phyloP scores from a whole-genome alignment of 495 filamentous ascomycete genomes.

The Penicillium bialowiezense region DNA sequence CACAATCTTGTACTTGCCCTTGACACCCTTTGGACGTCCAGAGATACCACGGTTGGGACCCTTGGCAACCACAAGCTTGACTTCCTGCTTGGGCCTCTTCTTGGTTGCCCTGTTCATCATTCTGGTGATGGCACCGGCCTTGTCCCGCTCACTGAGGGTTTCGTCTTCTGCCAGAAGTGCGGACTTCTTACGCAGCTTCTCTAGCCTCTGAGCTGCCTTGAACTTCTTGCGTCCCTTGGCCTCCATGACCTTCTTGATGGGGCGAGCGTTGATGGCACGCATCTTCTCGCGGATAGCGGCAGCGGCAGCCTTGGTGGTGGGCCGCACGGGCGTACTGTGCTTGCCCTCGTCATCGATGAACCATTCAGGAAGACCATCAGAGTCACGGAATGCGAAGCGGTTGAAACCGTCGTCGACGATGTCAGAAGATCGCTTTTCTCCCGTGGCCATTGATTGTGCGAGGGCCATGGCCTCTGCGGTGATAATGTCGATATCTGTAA shows the following conservation, averaged over 20 bases:
- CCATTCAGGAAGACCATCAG: constrained; percentile 94
- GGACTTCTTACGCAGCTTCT: constrained; percentile 94
- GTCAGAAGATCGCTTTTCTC: constrained; percentile 72
- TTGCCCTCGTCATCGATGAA: constrained; percentile 89
- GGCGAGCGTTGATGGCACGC: constrained; percentile 89
- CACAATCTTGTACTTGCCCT: constrained; percentile 99
- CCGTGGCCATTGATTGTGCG: constrained; percentile 87
- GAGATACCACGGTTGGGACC: constrained; percentile 81
- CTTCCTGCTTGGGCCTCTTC: constrained; percentile 79
- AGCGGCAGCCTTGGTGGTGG: constrained; percentile 85
- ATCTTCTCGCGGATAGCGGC: constrained; percentile 93
- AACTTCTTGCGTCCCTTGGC: constrained; percentile 95
- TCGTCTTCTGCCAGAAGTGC: constrained; percentile 83
- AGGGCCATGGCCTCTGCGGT: constrained; percentile 98
- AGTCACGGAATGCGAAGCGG: constrained; percentile 85
- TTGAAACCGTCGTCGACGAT: constrained; percentile 90
- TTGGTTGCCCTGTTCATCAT: constrained; percentile 77
- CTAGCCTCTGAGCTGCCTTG: constrained; percentile 82
- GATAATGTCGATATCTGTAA: constrained; percentile 89
- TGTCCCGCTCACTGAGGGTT: constrained; percentile 90
- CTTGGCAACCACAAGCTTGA: constrained; percentile 86
- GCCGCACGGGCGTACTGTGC: constrained; percentile 80
- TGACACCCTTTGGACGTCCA: constrained; percentile 79
- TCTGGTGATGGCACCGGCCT: constrained; percentile 78
- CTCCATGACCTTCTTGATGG: constrained; percentile 99